phyloP scores from a whole-genome alignment of 2,329 filamentous ascomycete species.

The Fusarium secorum region DNA sequence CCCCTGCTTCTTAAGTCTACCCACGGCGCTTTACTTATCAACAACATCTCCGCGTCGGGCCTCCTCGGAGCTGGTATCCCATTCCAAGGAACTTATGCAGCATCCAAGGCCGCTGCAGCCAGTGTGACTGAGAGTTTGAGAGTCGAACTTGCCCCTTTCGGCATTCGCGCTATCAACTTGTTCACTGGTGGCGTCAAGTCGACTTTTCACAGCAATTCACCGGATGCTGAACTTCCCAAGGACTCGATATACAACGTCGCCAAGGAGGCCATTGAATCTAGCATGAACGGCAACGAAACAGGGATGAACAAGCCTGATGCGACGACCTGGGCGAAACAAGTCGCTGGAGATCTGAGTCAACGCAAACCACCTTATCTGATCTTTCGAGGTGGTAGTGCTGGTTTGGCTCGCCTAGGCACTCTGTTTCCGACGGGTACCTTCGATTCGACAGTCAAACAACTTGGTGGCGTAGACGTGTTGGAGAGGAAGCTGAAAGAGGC shows the following conservation, averaged over 20 bases:
- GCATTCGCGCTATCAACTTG: slow-evolving; percentile 39
- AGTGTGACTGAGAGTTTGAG: slow-evolving; percentile 39
- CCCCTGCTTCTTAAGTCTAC: slow-evolving; percentile 33
- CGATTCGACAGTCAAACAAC: slow-evolving; percentile 19
- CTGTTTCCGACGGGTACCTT: slow-evolving; percentile 14
- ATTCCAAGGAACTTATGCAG: slow-evolving; percentile 41
- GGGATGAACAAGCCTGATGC: neutral
- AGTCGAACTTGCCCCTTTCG: slow-evolving; percentile 41
- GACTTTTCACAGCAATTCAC: slow-evolving; percentile 16
- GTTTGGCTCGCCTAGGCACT: neutral
- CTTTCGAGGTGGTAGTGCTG: slow-evolving; percentile 16
- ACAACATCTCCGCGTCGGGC: slow-evolving; percentile 29
- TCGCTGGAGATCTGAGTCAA: slow-evolving; percentile 23
- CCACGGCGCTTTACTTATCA: slow-evolving; percentile 19
- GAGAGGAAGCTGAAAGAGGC: slow-evolving; percentile 17
- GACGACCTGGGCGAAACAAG: slow-evolving; percentile 23
- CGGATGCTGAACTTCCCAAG: neutral
- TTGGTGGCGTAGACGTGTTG: slow-evolving; percentile 20
- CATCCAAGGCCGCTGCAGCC: slow-evolving; percentile 40
- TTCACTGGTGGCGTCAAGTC: slow-evolving; percentile 39
- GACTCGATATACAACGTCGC: slow-evolving; percentile 27
- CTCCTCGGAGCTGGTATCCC: slow-evolving; percentile 12
- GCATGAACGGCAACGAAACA: slow-evolving; percentile 3
- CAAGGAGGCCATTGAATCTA: slow-evolving; percentile 20
- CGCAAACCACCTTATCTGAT: slow-evolving; percentile 21